Conservation (phyloP, 2,329 filamentous ascomycete genomes). For the Ceratocystis ficicola region DNA sequence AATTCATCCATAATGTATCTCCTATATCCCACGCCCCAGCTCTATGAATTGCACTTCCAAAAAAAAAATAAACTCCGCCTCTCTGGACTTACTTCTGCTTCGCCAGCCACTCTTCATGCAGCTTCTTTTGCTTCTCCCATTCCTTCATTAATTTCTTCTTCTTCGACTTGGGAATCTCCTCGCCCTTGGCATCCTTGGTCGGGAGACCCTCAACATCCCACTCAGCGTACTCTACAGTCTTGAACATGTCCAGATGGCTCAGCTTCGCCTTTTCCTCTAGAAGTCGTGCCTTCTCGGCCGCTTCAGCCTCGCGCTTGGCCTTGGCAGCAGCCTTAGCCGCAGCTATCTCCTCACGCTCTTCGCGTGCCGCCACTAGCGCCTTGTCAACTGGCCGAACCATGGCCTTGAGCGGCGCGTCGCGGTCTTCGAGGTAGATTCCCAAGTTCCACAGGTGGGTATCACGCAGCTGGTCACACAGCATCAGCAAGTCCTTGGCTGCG, state of each 20-base stretch:
- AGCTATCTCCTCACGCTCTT: slow-evolving; percentile 47
- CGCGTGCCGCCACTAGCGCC: slow-evolving; percentile 43
- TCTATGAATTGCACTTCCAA: not conserved
- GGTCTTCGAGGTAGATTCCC: slow-evolving; percentile 79
- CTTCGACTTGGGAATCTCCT: slow-evolving; percentile 67
- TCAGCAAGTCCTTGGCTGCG: slow-evolving; percentile 54
- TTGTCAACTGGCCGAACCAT: slow-evolving; percentile 57
- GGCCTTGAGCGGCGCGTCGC: slow-evolving; percentile 52
- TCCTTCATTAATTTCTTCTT: slow-evolving; percentile 77
- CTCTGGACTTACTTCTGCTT: slow-evolving; percentile 15
- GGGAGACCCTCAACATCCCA: slow-evolving; percentile 81
- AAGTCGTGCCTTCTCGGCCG: slow-evolving; percentile 37
- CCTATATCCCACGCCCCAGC: not conserved
- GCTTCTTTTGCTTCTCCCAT: slow-evolving; percentile 82
- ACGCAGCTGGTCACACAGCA: slow-evolving; percentile 66
- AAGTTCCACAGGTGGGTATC: slow-evolving; percentile 71
- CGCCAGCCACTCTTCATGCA: slow-evolving; percentile 49
- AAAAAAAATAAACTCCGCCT: not conserved
- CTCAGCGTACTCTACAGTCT: slow-evolving; percentile 50
- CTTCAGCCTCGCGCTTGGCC: slow-evolving; percentile 38
- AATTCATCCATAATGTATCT: too few relatives aligned
- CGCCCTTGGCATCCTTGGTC: slow-evolving; percentile 61
- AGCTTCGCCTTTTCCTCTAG: slow-evolving; percentile 43
- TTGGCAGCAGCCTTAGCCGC: slow-evolving; percentile 44
- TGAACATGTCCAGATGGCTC: slow-evolving; percentile 45